Percentiles rank a stretch among this genome's conserved stretches.
Conservation (phyloP, 1,284 basidiomycete genomes). For the Ceratobasidium sp. region DNA sequence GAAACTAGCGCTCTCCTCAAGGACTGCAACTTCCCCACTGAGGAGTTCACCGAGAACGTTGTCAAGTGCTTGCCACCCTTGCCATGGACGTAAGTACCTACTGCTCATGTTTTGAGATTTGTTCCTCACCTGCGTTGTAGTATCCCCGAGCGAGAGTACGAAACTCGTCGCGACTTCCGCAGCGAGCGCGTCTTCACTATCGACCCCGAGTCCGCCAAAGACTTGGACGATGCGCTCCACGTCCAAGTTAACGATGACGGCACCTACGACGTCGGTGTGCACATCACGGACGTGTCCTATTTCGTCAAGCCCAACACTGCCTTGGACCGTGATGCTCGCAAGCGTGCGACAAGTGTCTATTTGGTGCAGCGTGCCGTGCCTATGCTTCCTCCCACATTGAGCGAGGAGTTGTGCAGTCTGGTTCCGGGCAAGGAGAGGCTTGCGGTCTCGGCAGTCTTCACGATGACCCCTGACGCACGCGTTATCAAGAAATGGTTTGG, state of each 20-base stretch:
- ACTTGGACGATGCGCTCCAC: constrained; percentile 95
- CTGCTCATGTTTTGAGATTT: background rate
- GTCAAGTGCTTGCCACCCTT: constrained; percentile 94
- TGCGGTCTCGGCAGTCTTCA: constrained; percentile 90
- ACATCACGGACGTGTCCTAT: constrained; percentile 95
- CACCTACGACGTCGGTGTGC: constrained; percentile 90
- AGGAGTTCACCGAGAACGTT: constrained; percentile 94
- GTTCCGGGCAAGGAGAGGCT: constrained; percentile 89
- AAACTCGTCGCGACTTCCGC: constrained; percentile 89
- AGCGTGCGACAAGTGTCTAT: constrained; percentile 96
- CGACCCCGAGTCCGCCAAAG: constrained; percentile 90
- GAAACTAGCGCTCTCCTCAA: constrained; percentile 98
- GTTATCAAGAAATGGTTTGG: constrained; percentile 92
- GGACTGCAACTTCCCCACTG: constrained; percentile 97
- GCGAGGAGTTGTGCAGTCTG: constrained; percentile 93
- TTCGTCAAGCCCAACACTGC: constrained; percentile 98
- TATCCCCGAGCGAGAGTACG: constrained; percentile 91
- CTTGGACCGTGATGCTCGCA: constrained; percentile 96
- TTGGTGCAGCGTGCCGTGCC: constrained; percentile 95
- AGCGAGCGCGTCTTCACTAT: constrained; percentile 91
- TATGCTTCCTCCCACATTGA: constrained; percentile 93
- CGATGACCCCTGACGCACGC: constrained; percentile 84
- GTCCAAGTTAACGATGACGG: constrained; percentile 91
- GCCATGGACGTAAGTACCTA: constrained; percentile 84
- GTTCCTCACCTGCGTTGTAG: constrained; percentile 57